These are phyloP conservation scores for Hemileccinum impolitum DNA, from an alignment of 768 basidiomycete genomes.

Conservation along the genomic window DNA sequence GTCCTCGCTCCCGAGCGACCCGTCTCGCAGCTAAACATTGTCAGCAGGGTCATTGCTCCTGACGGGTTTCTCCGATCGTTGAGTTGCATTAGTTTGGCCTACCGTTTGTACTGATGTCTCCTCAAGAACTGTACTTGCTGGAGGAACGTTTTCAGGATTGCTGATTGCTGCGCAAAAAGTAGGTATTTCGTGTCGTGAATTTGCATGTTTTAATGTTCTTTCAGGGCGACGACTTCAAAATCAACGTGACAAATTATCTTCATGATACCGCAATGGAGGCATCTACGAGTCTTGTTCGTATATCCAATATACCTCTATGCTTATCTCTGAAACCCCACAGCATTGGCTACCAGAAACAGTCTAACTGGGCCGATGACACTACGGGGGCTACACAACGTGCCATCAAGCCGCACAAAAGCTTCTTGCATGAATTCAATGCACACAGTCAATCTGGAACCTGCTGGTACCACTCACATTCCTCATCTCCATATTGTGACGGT, in stretches of 20 bases:
- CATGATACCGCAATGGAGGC: conserved; percentile 46
- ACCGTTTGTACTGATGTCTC: conserved; percentile 1
- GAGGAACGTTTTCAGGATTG: conserved; percentile 43
- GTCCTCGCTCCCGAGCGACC: conserved; percentile 3
- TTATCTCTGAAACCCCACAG: conserved; percentile 23
- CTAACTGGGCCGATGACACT: conserved; percentile 46
- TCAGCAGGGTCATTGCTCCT: conserved; percentile 42
- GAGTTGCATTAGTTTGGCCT: conserved; percentile 10
- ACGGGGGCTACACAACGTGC: conserved; percentile 37
- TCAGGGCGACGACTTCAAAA: conserved; percentile 34
- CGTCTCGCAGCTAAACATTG: conserved; percentile 33
- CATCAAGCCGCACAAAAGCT: conserved; percentile 17
- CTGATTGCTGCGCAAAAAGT: conserved; percentile 40
- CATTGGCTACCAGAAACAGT: conserved; percentile 49
- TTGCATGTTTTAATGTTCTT: conserved; percentile 10
- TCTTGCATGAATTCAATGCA: conserved; percentile 19
- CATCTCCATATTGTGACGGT: conserved; percentile 39
- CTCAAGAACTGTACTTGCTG: conserved; percentile 39
- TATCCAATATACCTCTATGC: background rate
- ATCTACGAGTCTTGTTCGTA: conserved; percentile 48
- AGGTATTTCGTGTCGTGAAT: background rate
- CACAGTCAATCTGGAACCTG: conserved; percentile 25
- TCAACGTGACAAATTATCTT: conserved; percentile 46
- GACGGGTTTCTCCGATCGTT: conserved; percentile 46
- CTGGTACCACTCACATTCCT: conserved; percentile 37